These are phyloP conservation scores for Geum urbanum DNA, from an alignment of 306 rosid species.

Conservation along the genomic window DNA sequence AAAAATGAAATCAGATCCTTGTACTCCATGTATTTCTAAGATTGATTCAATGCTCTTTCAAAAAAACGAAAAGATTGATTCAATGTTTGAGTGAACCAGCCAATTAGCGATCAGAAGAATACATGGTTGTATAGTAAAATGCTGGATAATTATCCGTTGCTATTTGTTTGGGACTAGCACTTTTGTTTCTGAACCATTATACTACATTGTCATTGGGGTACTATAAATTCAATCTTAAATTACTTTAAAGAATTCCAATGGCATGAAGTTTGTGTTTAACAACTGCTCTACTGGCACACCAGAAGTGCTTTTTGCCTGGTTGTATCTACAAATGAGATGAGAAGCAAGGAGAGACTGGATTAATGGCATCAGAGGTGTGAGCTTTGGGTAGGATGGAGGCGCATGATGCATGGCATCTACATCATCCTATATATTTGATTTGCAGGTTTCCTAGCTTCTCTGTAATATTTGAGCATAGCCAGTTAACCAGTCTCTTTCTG, in stretches of 20 bases:
- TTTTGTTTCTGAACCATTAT: neutral
- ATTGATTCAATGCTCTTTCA: neutral
- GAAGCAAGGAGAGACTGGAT: conserved; percentile 13
- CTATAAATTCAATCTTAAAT: no score
- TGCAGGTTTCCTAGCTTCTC: neutral
- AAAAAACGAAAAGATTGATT: neutral
- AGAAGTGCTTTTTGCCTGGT: conserved; percentile 6
- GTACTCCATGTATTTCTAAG: no score
- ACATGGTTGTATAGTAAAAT: neutral
- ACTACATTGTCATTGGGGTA: neutral
- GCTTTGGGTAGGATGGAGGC: conserved; percentile 40
- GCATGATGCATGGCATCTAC: conserved; percentile 19
- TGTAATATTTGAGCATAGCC: neutral
- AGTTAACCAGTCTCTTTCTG: neutral
- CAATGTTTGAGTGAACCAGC: neutral
- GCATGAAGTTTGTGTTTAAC: conserved; percentile 37
- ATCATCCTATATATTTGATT: conserved; percentile 30
- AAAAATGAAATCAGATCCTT: no score
- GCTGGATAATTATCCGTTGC: neutral
- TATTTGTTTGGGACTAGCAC: neutral
- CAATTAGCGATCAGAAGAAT: neutral
- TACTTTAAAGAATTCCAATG: conserved; percentile 9
- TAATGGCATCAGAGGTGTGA: conserved; percentile 40
- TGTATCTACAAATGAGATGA: neutral
- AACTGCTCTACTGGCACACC: conserved; percentile 35